Percentiles rank a stretch among this genome's conserved stretches.
phyloP scores from a whole-genome alignment of 2,329 filamentous ascomycete genomes.

The Aspergillus proliferans region DNA sequence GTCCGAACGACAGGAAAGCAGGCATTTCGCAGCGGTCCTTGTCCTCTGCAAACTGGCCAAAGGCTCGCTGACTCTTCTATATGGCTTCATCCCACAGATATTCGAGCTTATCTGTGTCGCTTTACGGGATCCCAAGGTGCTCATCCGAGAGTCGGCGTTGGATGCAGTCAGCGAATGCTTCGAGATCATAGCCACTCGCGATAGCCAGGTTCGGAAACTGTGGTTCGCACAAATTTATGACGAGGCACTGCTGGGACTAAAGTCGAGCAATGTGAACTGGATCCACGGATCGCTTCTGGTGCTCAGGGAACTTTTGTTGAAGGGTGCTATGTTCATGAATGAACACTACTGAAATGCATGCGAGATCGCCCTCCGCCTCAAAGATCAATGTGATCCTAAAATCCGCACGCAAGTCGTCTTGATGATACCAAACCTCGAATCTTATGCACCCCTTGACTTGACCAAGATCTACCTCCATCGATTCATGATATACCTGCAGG shows the following conservation, averaged over 20 bases:
- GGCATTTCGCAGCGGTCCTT: constrained; percentile 86
- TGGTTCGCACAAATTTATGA: constrained; percentile 91
- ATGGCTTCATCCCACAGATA: constrained; percentile 88
- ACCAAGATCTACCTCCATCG: constrained; percentile 80
- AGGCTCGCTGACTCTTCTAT: constrained; percentile 91
- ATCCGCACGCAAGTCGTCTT: constrained; percentile 85
- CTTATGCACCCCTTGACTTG: constrained; percentile 87
- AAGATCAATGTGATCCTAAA: constrained; percentile 82
- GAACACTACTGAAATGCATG: constrained; percentile 86
- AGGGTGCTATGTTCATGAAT: constrained; percentile 99
- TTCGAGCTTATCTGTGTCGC: constrained; percentile 97
- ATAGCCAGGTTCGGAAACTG: constrained; percentile 74
- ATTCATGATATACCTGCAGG: constrained; percentile 94
- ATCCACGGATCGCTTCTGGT: constrained; percentile 93
- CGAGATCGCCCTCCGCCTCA: constrained; percentile 85
- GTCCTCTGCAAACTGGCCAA: constrained; percentile 84
- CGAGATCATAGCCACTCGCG: constrained; percentile 88
- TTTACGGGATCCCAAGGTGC: constrained; percentile 77
- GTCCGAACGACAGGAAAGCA: constrained; percentile 86
- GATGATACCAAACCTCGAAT: constrained; percentile 86
- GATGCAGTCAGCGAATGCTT: constrained; percentile 94
- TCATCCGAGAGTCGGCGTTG: constrained; percentile 86
- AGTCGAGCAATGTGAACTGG: constrained; percentile 73
- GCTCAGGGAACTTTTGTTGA: constrained; percentile 83
- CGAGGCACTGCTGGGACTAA: constrained; percentile 74